phyloP scores from a whole-genome alignment of 2,329 filamentous ascomycete species.

The Colletotrichum lupini region DNA sequence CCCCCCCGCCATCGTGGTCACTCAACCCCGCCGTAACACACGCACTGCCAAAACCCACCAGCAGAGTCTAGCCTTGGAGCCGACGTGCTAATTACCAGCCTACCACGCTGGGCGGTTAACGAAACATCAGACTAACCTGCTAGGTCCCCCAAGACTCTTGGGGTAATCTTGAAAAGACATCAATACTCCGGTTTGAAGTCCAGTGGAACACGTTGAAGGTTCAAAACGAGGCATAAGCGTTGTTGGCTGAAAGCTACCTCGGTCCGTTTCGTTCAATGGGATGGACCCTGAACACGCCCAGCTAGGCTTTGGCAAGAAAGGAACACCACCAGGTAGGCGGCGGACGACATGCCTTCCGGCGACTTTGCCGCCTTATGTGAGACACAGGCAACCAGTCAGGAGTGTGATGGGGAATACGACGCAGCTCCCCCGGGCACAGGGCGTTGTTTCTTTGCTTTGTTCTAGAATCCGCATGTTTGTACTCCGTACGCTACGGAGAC shows the following conservation, averaged over 20 bases:
- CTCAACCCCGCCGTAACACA: conserved; percentile 18
- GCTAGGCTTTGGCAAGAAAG: background rate
- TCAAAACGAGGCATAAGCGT: no score
- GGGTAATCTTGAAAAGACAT: no score
- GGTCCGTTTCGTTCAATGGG: background rate
- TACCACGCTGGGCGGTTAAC: background rate
- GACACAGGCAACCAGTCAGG: conserved; percentile 1
- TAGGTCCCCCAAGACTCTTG: background rate
- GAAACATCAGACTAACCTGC: background rate
- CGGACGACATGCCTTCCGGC: background rate
- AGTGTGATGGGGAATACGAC: background rate
- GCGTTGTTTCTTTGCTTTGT: conserved; percentile 4
- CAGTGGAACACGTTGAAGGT: no score
- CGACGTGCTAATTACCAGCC: background rate
- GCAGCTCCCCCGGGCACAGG: background rate
- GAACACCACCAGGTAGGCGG: background rate
- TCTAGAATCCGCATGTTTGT: conserved; percentile 1
- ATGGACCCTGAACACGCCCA: background rate
- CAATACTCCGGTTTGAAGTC: no score
- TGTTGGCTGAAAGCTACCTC: no score
- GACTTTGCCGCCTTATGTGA: background rate
- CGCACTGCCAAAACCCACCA: conserved; percentile 1
- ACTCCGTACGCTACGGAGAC: background rate
- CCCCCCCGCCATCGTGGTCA: conserved; percentile 16
- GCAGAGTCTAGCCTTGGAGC: background rate